phyloP scores from a whole-genome alignment of 441 rosid genomes.

The Bocquillonia castaneifolia region DNA sequence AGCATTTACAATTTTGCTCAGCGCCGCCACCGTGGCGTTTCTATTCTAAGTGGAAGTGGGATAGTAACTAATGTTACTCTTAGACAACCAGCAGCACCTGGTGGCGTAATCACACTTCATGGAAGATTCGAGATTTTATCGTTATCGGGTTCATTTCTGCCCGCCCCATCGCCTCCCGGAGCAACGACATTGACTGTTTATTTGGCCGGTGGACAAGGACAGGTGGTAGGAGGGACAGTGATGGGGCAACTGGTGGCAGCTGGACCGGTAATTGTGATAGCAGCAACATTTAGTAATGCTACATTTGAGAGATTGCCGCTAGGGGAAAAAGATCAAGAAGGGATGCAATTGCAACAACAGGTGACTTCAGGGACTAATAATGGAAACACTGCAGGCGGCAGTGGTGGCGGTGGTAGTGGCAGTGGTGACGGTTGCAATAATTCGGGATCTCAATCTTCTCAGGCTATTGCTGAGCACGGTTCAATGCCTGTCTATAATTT shows the following conservation, averaged over 20 bases:
- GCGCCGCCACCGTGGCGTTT: constrained; percentile 70
- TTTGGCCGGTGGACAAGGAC: constrained; percentile 83
- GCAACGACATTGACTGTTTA: constrained; percentile 68
- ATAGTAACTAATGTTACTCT: constrained; percentile 66
- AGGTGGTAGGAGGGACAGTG: constrained; percentile 74
- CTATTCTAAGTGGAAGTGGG: constrained; percentile 75
- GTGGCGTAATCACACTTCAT: constrained; percentile 60
- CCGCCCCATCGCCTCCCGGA: constrained; percentile 68
- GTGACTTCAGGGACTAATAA: constrained; percentile 22
- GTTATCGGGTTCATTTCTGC: constrained; percentile 67
- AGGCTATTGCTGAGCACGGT: constrained; percentile 36
- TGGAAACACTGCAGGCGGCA: background rate
- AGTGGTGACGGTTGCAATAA: constrained; percentile 16
- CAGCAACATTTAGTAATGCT: constrained; percentile 82
- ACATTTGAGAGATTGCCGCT: constrained; percentile 75
- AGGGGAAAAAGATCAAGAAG: constrained; percentile 50
- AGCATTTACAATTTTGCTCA: constrained; percentile 58
- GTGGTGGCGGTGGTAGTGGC: constrained; percentile 21
- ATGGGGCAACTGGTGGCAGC: constrained; percentile 63
- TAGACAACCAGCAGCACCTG: constrained; percentile 67
- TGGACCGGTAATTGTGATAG: constrained; percentile 81
- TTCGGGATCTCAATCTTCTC: constrained; percentile 35
- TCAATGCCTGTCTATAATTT: constrained; percentile 56
- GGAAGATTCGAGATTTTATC: constrained; percentile 88
- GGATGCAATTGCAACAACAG: constrained; percentile 36